Base-by-base conservation (phyloP, 139 green algal genomes). In the Penium margaritaceum region DNA sequence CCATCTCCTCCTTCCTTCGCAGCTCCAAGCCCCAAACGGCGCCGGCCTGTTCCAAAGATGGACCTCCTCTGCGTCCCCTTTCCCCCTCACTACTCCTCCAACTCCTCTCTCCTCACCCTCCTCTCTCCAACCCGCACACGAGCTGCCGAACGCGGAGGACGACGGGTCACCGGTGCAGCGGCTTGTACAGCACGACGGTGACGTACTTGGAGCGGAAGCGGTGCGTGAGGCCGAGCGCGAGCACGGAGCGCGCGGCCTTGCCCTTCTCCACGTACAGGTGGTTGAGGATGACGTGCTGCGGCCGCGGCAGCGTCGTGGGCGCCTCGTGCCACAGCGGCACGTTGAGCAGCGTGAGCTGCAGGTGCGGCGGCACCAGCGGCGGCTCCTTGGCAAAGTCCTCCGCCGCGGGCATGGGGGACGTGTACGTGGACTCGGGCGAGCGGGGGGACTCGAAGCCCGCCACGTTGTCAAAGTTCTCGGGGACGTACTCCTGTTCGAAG, bases 351-450 rank as follows among this genome's bases (percentile, higher is more conserved):
- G 91, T 95, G 30, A 97, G 87, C 74, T 97, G 90, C 70, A 99
- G 86, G 81, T 99, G 94, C 17, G 88, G 89, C 14, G 94, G 94
- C 81, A 94, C 88, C 5, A 77, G 53, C 1, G 94, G 92, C 14
- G 94, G 94, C 77, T 99, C 94, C 82, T 99, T 99, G 21, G 90
- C 80, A 71, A 90, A 97, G 76, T 99, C 94, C 57, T 96, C 91
- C 1, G 84, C 71, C 2, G 71, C 64, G 0, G 87, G 87, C 0
- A 86, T 73, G 2, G 85, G 77, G 64, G 83, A 85, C 78, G 44
- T 82, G 83, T 98, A 98, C 76, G 87, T 96, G 81, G 74, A 39
- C 47, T 77, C 71, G 12, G 94, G 94, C 3, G 91, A 97, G 0
- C 88, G 86, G 3, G 94, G 93, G 32, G 88, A 89, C 7, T 97